These are phyloP conservation scores for Epithemia pelagica DNA, from an alignment of 108 stramenopile genomes.

Conservation along the genomic window DNA sequence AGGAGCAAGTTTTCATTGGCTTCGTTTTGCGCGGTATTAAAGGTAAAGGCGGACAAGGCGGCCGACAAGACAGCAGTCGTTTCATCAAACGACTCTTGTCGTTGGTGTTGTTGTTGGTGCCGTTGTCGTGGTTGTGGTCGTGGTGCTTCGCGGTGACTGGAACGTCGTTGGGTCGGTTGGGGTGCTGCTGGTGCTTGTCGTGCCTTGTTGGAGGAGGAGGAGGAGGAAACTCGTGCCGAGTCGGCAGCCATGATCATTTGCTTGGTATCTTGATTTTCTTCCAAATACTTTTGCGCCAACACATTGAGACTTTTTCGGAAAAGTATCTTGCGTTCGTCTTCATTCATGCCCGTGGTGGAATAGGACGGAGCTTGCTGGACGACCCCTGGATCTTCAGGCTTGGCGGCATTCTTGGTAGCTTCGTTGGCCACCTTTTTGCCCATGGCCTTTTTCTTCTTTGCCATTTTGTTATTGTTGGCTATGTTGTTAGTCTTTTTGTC, in stretches of 20 bases:
- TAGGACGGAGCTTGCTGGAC: too few relatives aligned
- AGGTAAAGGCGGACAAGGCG: neutral
- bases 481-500: neutral
- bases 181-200: too few relatives aligned
- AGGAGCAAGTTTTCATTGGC: neutral
- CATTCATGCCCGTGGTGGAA: neutral
- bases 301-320: neutral
- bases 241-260: neutral
- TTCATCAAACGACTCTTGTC: neutral
- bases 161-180: too few relatives aligned
- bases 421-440: neutral
- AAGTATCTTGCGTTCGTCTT: neutral
- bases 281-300: neutral
- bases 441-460: neutral
- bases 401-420: too few relatives aligned
- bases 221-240: neutral
- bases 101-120: too few relatives aligned
- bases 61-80: neutral
- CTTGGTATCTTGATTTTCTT: neutral
- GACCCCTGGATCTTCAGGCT: too few relatives aligned
- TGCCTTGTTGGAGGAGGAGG: neutral
- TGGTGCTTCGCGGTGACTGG: too few relatives aligned
- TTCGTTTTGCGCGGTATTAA: neutral
- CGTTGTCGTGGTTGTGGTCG: too few relatives aligned
- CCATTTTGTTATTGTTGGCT: neutral